Base-by-base conservation (phyloP, 2,329 filamentous ascomycete species). In the Aspergillus pseudoglaucus region DNA sequence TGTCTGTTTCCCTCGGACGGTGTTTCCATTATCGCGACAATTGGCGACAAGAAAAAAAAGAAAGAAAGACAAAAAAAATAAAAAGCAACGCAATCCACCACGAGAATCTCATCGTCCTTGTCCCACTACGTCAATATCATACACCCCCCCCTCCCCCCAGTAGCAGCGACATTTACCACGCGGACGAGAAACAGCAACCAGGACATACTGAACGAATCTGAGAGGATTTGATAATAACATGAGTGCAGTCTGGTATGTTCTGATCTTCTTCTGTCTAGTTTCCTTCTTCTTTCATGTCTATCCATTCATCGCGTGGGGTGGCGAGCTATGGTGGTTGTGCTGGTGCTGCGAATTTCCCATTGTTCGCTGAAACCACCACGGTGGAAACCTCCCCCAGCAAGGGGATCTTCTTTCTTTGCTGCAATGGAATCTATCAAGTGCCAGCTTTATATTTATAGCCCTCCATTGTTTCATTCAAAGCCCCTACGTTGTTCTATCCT, bases 181-280 rank as follows among this genome's bases (percentile, higher is more conserved):
- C 15, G 15, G 35, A 17, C 35, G 18, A 39, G 35, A 39, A 15
- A 35, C 15, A 35, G 33, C 33, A 39, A 39, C 37, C 25, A 30
- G 25, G 25, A 30, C 25, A 30, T 20, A 30, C 10, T 12, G 25
- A 22, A 10, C 17, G 37, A 12, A 20, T 14, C 15, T 18, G 37
- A 42, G 44, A 50, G 50, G 18, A 45, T 23, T 43, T 46, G 23
- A 43, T 46, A 42, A 23, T 53, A 58, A 48, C 45, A 58, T 59
- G 56, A 57, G 56, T 46, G 49, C 49, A 47, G 47, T 47, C 37
- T 58, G 56, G 57, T 59, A 59, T 44, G 57, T 58, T n/a, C 3
- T 14, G 12, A 25, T 35, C 23, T 27, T 51, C 38, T 44, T 38
- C 45, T 44, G 17, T 27, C 37, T 50, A 22, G 32, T 42, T 17